Base-by-base conservation (phyloP, 2,329 filamentous ascomycete species). In the Fusarium succisae region DNA sequence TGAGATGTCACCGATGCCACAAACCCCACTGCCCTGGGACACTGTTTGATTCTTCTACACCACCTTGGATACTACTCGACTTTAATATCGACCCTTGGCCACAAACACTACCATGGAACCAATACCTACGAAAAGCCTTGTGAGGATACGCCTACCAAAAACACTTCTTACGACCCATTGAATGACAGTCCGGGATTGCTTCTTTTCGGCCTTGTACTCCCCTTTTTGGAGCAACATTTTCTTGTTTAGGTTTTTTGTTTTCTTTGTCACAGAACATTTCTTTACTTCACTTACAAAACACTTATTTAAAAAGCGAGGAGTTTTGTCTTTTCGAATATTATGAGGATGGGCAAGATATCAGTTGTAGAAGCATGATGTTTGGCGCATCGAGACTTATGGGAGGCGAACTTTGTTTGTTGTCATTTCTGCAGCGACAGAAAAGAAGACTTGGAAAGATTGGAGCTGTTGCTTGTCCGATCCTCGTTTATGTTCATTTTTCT, bases 361-460 rank as follows among this genome's bases (percentile, higher is more conserved):
- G 60, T 71, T 78, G 75, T 78, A 78, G 76, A 78, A 76, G 76
- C 76, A 78, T 78, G 68, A 76, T 69, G 76, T 75, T 72, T 70
- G 76, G 76, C 76, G 76, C 76, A 78, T 77, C 75, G 58, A 70
- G 62, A 76, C 57, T 62, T 66, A 63, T 39, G 47, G 71, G 69
- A 57, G 70, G 66, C 35, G 58, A 55, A 50, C 47, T 50, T 51
- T 54, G 50, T 61, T 55, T 67, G 51, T 68, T 64, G 65, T 66
- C 26, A 61, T 63, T 69, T 73, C 47, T 63, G 58, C 66, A 61
- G 63, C 75, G 66, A 66, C 64, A 69, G 60, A 69, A 69, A 63
- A 50, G 63, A 62, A 38, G 55, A 28, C 51, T 63, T 60, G 55
- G 55, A 58, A 67, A 76, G 69, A 78, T 35, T 28, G 74, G 76